Conservation (phyloP, 257 asterid species). For the Ophiorrhiza pumila region DNA sequence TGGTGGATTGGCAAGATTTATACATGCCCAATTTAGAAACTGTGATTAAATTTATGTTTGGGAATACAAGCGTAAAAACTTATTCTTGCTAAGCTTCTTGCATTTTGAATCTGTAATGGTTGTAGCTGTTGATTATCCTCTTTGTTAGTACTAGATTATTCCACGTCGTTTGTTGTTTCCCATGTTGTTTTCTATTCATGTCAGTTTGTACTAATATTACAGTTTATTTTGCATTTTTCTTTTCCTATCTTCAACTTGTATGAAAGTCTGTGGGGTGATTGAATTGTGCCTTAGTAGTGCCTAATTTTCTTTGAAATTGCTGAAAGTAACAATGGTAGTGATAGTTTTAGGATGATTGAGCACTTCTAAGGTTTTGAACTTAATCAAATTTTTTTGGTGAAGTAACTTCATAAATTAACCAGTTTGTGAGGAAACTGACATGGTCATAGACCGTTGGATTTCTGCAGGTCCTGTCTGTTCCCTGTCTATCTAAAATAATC, state of each 20-base stretch:
- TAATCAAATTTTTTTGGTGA: neutral
- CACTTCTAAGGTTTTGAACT: too few species aligned
- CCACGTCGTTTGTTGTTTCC: too few species aligned
- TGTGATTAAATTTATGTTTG: neutral
- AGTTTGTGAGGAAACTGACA: neutral
- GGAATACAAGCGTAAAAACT: neutral
- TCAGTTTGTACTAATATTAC: too few species aligned
- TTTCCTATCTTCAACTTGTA: neutral
- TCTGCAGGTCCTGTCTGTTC: neutral
- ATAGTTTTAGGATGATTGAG: neutral
- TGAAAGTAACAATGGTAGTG: neutral
- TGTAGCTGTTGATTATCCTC: neutral
- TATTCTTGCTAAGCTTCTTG: neutral
- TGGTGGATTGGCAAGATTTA: neutral
- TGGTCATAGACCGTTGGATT: too few species aligned
- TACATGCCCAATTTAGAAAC: neutral
- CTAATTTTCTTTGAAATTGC: neutral
- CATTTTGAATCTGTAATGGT: neutral
- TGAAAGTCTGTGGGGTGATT: neutral
- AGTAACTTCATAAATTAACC: neutral
- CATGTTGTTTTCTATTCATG: neutral
- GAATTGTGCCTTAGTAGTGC: neutral
- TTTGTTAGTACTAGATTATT: neutral
- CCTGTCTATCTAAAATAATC: neutral
- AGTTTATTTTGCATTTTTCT: neutral